Evolutionary conservation across 148 eudicot species (phyloP).

Genomic region (Amaranthus cruentus): DNA sequence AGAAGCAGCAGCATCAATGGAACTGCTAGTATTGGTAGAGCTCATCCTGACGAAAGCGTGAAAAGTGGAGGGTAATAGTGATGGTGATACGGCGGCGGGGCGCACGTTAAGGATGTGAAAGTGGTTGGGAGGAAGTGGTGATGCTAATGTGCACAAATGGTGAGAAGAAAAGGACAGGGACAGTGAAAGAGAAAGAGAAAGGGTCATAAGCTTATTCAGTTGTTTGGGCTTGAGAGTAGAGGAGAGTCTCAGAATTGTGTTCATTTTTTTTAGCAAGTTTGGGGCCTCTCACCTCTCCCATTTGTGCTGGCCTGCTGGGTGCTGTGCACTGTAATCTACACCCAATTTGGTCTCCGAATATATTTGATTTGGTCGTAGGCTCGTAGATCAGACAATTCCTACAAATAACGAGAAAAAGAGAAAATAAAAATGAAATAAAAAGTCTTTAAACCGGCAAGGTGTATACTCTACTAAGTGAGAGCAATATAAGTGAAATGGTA

Average conservation of each 20-base stretch:
- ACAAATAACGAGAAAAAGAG: too few species aligned
- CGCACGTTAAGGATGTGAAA: constrained; percentile 12
- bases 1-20: neutral
- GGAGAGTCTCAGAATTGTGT: constrained; percentile 15
- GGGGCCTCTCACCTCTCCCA: neutral
- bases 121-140: constrained; percentile 11
- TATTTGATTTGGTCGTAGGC: too few species aligned
- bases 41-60: constrained; percentile 27
- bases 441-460: too few species aligned
- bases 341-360: too few species aligned
- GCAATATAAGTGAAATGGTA: too few species aligned
- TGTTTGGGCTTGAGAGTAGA: constrained; percentile 8
- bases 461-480: too few species aligned
- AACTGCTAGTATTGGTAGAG: constrained; percentile 18
- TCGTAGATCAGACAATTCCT: too few species aligned
- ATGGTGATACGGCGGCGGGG: constrained; percentile 5
- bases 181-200: neutral
- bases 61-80: neutral
- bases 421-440: too few species aligned
- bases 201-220: constrained; percentile 16
- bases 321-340: too few species aligned
- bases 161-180: neutral
- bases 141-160: constrained; percentile 24
- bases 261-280: constrained; percentile 1
- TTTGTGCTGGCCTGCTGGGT: too few species aligned